Evolutionary conservation across 2,329 filamentous ascomycete species (phyloP).

Genomic region (Neurospora sp.): DNA sequence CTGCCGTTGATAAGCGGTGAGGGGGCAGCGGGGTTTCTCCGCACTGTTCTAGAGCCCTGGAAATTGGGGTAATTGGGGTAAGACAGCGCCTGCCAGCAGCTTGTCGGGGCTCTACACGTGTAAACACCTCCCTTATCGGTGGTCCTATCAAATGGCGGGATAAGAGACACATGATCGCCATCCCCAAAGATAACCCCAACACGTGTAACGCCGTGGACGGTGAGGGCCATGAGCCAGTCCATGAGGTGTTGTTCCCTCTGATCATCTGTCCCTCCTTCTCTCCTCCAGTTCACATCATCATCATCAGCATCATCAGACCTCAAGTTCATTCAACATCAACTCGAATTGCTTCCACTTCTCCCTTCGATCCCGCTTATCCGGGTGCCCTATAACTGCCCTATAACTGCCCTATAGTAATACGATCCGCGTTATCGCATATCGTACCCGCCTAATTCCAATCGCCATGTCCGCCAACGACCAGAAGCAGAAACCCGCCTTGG

Average conservation of each 20-base stretch:
- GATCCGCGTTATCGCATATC: not conserved
- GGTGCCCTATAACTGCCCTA: not conserved
- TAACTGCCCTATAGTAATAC: not conserved
- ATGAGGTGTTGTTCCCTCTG: not conserved
- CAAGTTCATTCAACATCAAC: not conserved
- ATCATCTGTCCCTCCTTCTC: not conserved
- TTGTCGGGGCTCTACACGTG: not conserved
- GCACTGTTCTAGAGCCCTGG: not conserved
- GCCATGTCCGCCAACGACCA: not conserved
- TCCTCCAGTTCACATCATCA: not conserved
- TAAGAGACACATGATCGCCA: not conserved
- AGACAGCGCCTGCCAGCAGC: not conserved
- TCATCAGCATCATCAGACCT: not conserved
- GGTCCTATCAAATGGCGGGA: not conserved
- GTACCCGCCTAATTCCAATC: not conserved
- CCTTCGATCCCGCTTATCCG: not conserved
- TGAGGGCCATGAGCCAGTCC: not conserved
- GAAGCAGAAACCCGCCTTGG: not conserved
- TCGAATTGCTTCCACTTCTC: not conserved
- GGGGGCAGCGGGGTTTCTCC: not conserved
- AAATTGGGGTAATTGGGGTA: not conserved
- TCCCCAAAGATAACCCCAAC: not conserved
- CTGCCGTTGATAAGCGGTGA: not conserved
- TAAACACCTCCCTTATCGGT: not conserved
- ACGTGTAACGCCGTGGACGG: not conserved